Conservation (phyloP, 1,139 yeast genomes). For the Komagataea norvegica region DNA sequence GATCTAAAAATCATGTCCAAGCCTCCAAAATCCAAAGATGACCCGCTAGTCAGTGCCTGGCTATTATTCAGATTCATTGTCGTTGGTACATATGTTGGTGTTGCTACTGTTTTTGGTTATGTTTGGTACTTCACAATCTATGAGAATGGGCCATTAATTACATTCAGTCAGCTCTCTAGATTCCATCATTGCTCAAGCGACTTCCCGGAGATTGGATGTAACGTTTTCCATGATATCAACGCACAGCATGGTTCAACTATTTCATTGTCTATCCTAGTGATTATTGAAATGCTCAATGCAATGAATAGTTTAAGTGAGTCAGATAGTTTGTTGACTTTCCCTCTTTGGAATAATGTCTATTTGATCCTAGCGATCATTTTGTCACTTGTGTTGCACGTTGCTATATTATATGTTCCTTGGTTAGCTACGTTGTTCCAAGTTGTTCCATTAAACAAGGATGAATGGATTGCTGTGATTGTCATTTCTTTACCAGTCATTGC, state of each 20-base stretch:
- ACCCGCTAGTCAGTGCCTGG: slow-evolving; percentile 36
- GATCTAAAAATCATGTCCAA: slow-evolving; percentile 52
- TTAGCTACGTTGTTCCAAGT: slow-evolving; percentile 32
- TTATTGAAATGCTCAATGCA: slow-evolving; percentile 39
- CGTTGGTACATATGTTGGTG: slow-evolving; percentile 37
- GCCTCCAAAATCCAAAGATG: slow-evolving; percentile 51
- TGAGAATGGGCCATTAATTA: slow-evolving; percentile 33
- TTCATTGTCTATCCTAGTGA: slow-evolving; percentile 35
- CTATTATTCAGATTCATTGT: slow-evolving; percentile 35
- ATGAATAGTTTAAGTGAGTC: slow-evolving; percentile 36
- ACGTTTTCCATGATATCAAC: slow-evolving; percentile 28
- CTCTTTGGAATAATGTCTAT: slow-evolving; percentile 35
- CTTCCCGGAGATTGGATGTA: slow-evolving; percentile 33
- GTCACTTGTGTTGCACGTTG: slow-evolving; percentile 32
- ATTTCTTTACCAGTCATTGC: slow-evolving; percentile 35
- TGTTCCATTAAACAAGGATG: slow-evolving; percentile 30
- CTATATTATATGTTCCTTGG: slow-evolving; percentile 33
- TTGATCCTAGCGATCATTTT: slow-evolving; percentile 33
- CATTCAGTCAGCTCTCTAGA: slow-evolving; percentile 31
- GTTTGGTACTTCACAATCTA: slow-evolving; percentile 36
- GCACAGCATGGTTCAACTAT: slow-evolving; percentile 34
- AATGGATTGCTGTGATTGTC: slow-evolving; percentile 34
- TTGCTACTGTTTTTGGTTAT: slow-evolving; percentile 39
- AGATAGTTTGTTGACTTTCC: slow-evolving; percentile 34
- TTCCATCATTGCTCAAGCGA: slow-evolving; percentile 33